A percentile compares a stretch with the other conserved stretches of the same genome.
These are phyloP conservation scores for Ophiostoma ips DNA, from an alignment of 2,329 filamentous ascomycete genomes.

Conservation along the genomic window DNA sequence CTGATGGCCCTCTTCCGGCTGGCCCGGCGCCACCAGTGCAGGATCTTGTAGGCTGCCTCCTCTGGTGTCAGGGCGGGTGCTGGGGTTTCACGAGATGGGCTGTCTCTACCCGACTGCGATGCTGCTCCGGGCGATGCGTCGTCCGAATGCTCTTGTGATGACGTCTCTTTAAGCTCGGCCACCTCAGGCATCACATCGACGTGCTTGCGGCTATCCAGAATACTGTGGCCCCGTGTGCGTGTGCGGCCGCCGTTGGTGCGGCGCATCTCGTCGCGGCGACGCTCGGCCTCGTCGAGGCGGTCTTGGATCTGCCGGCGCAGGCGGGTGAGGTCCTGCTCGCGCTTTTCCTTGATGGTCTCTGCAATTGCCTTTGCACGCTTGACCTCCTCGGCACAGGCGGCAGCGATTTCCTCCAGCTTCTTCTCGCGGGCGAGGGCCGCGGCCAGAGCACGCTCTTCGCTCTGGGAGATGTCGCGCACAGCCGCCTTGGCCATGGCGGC, in stretches of 20 bases:
- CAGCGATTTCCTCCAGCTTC: slow-evolving; percentile 69
- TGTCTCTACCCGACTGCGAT: background rate
- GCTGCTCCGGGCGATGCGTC: too few species aligned
- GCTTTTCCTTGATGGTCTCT: slow-evolving; percentile 66
- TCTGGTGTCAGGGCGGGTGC: slow-evolving; percentile 23
- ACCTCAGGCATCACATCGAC: slow-evolving; percentile 33
- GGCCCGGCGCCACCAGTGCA: slow-evolving; percentile 54
- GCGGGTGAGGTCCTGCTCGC: slow-evolving; percentile 57
- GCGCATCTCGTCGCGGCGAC: slow-evolving; percentile 51
- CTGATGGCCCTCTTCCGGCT: slow-evolving; percentile 45
- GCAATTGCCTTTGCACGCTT: slow-evolving; percentile 71
- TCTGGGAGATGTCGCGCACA: slow-evolving; percentile 47
- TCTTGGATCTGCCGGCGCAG: slow-evolving; percentile 66
- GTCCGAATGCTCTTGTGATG: background rate
- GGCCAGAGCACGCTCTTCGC: slow-evolving; percentile 63
- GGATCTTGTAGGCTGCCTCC: slow-evolving; percentile 50
- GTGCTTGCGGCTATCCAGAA: slow-evolving; percentile 33
- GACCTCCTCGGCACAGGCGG: slow-evolving; percentile 70
- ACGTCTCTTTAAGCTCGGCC: slow-evolving; percentile 35
- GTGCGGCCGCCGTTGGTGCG: slow-evolving; percentile 35
- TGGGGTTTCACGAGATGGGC: slow-evolving; percentile 15
- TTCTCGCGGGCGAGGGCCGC: slow-evolving; percentile 67
- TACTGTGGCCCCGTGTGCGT: slow-evolving; percentile 39
- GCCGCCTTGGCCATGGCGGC: slow-evolving; percentile 62
- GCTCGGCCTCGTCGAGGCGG: slow-evolving; percentile 63